Conservation (phyloP, 768 basidiomycete species). For the Paxillus involutus region DNA sequence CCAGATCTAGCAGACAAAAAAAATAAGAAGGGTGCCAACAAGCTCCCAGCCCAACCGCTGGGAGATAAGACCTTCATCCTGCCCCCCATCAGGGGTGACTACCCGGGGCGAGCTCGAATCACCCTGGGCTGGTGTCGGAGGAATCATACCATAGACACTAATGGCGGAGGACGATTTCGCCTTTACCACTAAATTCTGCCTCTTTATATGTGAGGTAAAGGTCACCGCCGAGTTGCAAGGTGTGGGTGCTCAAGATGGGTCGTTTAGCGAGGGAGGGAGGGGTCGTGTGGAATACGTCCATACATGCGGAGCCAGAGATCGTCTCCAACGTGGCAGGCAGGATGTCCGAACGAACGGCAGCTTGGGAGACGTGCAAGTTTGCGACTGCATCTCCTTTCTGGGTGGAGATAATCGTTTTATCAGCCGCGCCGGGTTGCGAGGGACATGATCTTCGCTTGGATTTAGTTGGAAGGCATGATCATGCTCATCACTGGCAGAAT, state of each 20-base stretch:
- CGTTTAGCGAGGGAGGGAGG: slow-evolving; percentile 50
- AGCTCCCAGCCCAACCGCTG: slow-evolving; percentile 27
- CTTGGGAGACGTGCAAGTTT: slow-evolving; percentile 49
- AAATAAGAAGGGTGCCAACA: not conserved
- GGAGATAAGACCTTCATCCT: slow-evolving; percentile 9
- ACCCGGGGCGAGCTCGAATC: not conserved
- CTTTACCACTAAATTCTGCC: slow-evolving; percentile 49
- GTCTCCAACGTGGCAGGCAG: slow-evolving; percentile 39
- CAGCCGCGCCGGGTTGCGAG: slow-evolving; percentile 51
- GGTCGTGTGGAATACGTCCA: not conserved
- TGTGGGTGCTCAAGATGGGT: slow-evolving; percentile 47
- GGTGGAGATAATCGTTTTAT: slow-evolving; percentile 36
- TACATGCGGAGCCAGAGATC: slow-evolving; percentile 38
- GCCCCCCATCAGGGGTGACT: not conserved
- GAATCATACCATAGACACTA: slow-evolving; percentile 20
- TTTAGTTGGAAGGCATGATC: slow-evolving; percentile 43
- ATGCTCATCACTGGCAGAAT: slow-evolving; percentile 25
- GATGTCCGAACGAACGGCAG: slow-evolving; percentile 27
- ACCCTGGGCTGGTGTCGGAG: not conserved
- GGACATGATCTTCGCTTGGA: slow-evolving; percentile 40
- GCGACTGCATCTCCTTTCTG: slow-evolving; percentile 51
- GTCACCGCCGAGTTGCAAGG: slow-evolving; percentile 50
- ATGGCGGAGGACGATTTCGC: slow-evolving; percentile 32
- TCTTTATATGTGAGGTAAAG: slow-evolving; percentile 56
- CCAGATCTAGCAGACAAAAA: not conserved